Evolutionary conservation across 768 basidiomycete species (phyloP).

Genomic region (Zangia roseola): DNA sequence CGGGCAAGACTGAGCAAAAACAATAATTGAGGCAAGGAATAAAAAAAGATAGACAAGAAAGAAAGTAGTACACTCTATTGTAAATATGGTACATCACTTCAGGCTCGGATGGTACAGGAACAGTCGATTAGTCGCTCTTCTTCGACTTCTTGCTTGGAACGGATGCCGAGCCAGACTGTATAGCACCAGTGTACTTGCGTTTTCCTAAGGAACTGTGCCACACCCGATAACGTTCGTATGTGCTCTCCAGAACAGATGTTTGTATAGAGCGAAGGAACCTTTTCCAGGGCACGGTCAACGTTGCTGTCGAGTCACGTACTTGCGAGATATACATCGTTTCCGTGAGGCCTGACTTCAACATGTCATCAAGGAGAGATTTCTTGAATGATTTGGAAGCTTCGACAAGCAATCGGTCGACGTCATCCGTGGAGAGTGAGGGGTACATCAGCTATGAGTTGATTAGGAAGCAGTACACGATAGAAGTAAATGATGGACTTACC

Average conservation of each 20-base stretch:
- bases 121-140: background rate
- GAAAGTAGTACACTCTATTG: too few species aligned
- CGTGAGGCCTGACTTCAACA: background rate
- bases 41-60: too few species aligned
- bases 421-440: background rate
- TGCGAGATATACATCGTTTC: background rate
- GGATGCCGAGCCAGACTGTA: background rate
- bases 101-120: too few species aligned
- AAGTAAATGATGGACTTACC: background rate
- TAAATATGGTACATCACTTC: too few species aligned
- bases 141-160: background rate
- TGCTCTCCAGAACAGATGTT: background rate
- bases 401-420: background rate
- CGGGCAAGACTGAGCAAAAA: too few species aligned
- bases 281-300: background rate
- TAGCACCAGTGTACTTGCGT: background rate
- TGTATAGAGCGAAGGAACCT: background rate
- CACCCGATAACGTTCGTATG: background rate
- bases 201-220: background rate
- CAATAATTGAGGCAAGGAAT: too few species aligned
- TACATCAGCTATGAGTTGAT: background rate
- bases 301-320: background rate
- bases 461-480: background rate
- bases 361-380: background rate
- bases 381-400: background rate